These are phyloP conservation scores for Macrolepiota dolichaula DNA, from an alignment of 768 basidiomycete species.

Conservation along the genomic window DNA sequence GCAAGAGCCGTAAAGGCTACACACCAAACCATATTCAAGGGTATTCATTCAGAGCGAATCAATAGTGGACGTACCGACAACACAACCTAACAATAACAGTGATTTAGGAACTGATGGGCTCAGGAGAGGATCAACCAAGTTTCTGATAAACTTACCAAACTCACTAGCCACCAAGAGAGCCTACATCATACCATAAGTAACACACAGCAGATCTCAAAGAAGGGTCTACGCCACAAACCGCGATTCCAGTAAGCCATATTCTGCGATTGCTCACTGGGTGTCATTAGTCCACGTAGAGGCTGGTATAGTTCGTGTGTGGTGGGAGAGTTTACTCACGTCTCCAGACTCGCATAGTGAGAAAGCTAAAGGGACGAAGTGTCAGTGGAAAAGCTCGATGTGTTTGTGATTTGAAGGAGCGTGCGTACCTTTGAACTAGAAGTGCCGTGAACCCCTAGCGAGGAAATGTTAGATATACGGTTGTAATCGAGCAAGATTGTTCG, in stretches of 20 bases:
- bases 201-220: neutral
- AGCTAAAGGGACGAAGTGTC: slow-evolving; percentile 26
- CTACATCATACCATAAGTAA: slow-evolving; percentile 13
- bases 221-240: slow-evolving; percentile 23
- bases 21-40: neutral
- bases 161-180: slow-evolving; percentile 32
- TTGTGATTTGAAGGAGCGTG: neutral
- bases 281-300: neutral
- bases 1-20: slow-evolving; percentile 12
- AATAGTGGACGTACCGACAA: slow-evolving; percentile 26
- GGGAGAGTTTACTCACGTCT: slow-evolving; percentile 38
- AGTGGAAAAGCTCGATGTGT: neutral
- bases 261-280: slow-evolving; percentile 42
- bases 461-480: neutral
- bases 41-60: neutral
- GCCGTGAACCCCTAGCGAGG: slow-evolving; percentile 40
- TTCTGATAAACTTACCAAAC: slow-evolving; percentile 29
- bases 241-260: slow-evolving; percentile 26
- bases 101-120: neutral
- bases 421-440: slow-evolving; percentile 44
- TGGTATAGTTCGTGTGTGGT: no score
- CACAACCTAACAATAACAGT: slow-evolving; percentile 18
- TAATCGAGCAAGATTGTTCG: neutral
- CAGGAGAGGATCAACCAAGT: neutral
- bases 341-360: slow-evolving; percentile 43